Conservation (phyloP, 495 filamentous ascomycete genomes). For the Xylaria flabelliformis region DNA sequence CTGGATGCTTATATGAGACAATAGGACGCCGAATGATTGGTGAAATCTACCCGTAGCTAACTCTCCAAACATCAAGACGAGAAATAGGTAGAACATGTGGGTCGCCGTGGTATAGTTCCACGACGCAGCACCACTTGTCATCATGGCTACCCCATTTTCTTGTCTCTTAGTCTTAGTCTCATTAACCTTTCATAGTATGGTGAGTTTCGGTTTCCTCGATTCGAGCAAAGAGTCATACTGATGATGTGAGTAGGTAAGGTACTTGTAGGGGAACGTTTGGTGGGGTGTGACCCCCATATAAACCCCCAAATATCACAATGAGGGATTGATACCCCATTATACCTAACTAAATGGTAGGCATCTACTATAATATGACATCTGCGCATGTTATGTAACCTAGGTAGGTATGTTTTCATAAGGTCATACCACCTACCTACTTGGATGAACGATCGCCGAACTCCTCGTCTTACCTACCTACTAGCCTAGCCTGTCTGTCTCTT, state of each 20-base stretch:
- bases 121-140: background rate
- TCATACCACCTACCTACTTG: conserved; percentile 18
- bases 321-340: conserved; percentile 4
- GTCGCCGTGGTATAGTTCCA: conserved; percentile 9
- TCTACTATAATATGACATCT: background rate
- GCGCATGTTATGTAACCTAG: background rate
- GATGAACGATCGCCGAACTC: conserved; percentile 3
- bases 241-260: background rate
- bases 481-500: background rate
- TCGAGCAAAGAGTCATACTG: background rate
- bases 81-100: conserved; percentile 1
- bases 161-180: background rate
- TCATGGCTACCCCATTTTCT: background rate
- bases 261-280: background rate
- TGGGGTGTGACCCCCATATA: conserved; percentile 20
- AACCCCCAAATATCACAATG: conserved; percentile 10
- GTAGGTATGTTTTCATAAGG: background rate
- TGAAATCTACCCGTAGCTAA: background rate
- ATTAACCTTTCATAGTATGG: background rate
- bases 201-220: background rate
- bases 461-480: background rate
- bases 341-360: background rate
- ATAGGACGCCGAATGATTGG: background rate
- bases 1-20: background rate
- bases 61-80: background rate